Conservation (phyloP, 176 grass and related monocot species). For the Canna indica region DNA sequence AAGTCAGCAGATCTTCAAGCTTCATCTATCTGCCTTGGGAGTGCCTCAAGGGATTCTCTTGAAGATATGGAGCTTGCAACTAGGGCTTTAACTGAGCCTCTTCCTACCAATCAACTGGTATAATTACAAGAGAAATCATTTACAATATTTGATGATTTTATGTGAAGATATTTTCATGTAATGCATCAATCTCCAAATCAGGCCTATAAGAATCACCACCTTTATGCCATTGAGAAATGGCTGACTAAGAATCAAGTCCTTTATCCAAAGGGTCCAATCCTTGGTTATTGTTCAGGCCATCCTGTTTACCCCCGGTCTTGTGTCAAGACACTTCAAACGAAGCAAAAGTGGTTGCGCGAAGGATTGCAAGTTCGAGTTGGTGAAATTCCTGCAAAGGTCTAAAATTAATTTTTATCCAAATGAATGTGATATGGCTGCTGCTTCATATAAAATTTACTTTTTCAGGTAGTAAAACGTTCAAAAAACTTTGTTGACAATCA, state of each 20-base stretch:
- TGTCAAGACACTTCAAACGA: conserved; percentile 78
- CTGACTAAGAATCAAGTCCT: conserved; percentile 83
- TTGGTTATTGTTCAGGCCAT: conserved; percentile 80
- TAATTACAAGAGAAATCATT: not conserved
- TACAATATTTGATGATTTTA: conserved; percentile 14
- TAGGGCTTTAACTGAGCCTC: conserved; percentile 77
- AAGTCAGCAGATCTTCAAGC: conserved; percentile 8
- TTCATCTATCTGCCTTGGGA: conserved; percentile 3
- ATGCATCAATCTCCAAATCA: conserved; percentile 28
- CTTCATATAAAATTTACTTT: conserved; percentile 15
- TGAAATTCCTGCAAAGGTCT: conserved; percentile 69
- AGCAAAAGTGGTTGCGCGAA: conserved; percentile 67
- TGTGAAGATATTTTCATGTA: conserved; percentile 8
- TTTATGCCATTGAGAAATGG: conserved; percentile 88
- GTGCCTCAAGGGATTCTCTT: conserved; percentile 23
- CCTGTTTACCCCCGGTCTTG: conserved; percentile 78
- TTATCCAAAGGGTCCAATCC: conserved; percentile 70
- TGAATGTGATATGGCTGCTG: not conserved
- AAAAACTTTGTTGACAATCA: conserved; percentile 46
- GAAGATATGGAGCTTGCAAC: conserved; percentile 91
- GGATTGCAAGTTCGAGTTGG: conserved; percentile 80
- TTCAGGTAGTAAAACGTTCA: conserved; percentile 57
- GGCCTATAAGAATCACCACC: conserved; percentile 83
- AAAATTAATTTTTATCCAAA: not conserved
- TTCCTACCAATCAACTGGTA: conserved; percentile 96